phyloP scores from a whole-genome alignment of 345 rosid genomes.

The Dovyalis caffra region DNA sequence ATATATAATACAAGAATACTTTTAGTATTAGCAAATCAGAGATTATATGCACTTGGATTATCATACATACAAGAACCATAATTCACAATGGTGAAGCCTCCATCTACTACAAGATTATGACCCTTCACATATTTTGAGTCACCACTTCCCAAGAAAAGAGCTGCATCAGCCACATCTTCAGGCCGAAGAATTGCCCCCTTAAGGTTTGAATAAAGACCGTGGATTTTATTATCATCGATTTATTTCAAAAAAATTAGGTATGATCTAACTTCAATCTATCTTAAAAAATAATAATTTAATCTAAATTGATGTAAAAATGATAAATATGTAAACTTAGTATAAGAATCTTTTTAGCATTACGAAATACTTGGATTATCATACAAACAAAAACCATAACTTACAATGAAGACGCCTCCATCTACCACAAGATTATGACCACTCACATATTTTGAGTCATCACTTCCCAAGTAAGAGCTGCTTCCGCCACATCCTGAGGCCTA shows the following conservation, averaged over 20 bases:
- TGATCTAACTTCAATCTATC: too few species aligned
- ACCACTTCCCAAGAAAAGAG: conserved; percentile 11
- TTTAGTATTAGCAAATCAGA: background rate
- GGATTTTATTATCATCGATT: too few species aligned
- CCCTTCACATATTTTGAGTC: conserved; percentile 22
- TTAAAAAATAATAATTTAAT: too few species aligned
- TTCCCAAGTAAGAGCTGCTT: conserved; percentile 8
- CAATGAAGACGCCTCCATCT: conserved; percentile 9
- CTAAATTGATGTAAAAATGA: too few species aligned
- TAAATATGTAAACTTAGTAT: too few species aligned
- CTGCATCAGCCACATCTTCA: conserved; percentile 9
- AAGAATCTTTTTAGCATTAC: background rate
- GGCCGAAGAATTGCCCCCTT: background rate
- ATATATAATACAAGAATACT: too few species aligned
- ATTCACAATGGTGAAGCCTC: conserved; percentile 4
- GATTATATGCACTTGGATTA: background rate
- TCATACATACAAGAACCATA: background rate
- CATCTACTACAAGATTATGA: background rate
- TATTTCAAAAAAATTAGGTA: too few species aligned
- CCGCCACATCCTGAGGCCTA: conserved; percentile 7
- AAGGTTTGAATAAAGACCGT: too few species aligned
- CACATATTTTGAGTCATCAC: conserved; percentile 12
- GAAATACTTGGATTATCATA: background rate
- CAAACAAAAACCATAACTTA: background rate
- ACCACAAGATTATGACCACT: conserved; percentile 12